Base-by-base conservation (phyloP, 1,284 basidiomycete genomes). In the Fomes fomentarius region DNA sequence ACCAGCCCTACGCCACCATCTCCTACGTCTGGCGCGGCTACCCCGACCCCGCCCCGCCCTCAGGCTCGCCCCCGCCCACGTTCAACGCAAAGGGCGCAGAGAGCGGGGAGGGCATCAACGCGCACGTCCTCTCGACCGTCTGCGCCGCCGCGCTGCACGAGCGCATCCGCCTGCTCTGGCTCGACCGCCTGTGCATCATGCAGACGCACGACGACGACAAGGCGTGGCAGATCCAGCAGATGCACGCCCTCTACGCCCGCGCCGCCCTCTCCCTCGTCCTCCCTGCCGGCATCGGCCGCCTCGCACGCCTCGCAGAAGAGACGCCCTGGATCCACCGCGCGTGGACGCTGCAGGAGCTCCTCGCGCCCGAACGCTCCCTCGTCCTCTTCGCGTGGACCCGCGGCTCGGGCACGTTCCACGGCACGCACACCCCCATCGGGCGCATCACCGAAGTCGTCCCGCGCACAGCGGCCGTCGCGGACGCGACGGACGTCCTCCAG, bases 251-350 rank as follows among this genome's bases (percentile, higher is more conserved):
- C 42, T 58, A 61, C 50, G 4, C 35, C 22, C 42, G 45, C n/a
- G 44, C 53, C 50, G 42, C 41, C 14, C 35, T 51, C 25, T 56
- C 44, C 31, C 14, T 61, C 51, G 46, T 61, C 49, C 49, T 61
- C 33, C 57, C 60, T 4, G 60, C 47, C 19, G 60, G 60, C 6
- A 38, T 61, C 11, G n/a, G 33, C 15, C 56, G 60, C 31, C 42
- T 61, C 17, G 54, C 43, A 4, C 8, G n/a, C 7, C 49, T 61
- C 30, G 57, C 43, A 14, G 60, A 61, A 33, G 51, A 53, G 30
- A 61, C 60, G 9, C 24, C 54, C 31, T 61, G 60, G 60, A 56
- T 56, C 33, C 51, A 58, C 42, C 56, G 60, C 40, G 60, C 40
- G 22, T 61, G 60, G 60, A 61, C n/a, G n/a, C n/a, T n/a, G n/a